Evolutionary conservation across 306 rosid genomes (phyloP).

Genomic region (Inga laurina): DNA sequence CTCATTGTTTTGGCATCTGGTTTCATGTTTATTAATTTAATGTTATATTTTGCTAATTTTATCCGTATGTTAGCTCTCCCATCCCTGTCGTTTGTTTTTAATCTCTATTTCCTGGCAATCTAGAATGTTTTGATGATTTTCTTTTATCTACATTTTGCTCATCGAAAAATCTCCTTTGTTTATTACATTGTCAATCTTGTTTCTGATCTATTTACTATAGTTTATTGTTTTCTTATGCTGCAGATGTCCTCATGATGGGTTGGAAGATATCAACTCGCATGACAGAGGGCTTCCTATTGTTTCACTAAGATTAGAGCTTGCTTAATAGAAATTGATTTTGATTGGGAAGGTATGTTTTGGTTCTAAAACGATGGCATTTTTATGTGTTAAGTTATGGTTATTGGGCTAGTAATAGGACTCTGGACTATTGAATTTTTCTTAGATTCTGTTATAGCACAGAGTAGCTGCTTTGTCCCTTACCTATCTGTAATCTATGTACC

Average conservation of each 20-base stretch:
- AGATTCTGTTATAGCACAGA: neutral
- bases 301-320: slow-evolving; percentile 8
- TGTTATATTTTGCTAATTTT: neutral
- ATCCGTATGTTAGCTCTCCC: neutral
- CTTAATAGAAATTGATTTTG: slow-evolving; percentile 14
- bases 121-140: neutral
- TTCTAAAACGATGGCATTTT: slow-evolving; percentile 12
- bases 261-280: slow-evolving; percentile 12
- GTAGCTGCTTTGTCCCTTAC: slow-evolving; percentile 1
- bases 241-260: slow-evolving; percentile 13
- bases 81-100: neutral
- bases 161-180: neutral
- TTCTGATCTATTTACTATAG: slow-evolving; percentile 5
- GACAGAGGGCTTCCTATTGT: neutral
- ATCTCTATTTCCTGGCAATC: neutral
- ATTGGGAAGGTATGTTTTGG: neutral
- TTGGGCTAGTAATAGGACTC: neutral
- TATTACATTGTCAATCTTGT: neutral
- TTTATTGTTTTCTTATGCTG: neutral
- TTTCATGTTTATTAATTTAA: neutral
- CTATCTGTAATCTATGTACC: neutral
- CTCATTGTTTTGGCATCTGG: neutral
- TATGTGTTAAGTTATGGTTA: neutral
- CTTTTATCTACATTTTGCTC: neutral
- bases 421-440: slow-evolving; percentile 7